Base-by-base conservation (phyloP, 163 green algal genomes). In the Scenedesmus sp. region DNA sequence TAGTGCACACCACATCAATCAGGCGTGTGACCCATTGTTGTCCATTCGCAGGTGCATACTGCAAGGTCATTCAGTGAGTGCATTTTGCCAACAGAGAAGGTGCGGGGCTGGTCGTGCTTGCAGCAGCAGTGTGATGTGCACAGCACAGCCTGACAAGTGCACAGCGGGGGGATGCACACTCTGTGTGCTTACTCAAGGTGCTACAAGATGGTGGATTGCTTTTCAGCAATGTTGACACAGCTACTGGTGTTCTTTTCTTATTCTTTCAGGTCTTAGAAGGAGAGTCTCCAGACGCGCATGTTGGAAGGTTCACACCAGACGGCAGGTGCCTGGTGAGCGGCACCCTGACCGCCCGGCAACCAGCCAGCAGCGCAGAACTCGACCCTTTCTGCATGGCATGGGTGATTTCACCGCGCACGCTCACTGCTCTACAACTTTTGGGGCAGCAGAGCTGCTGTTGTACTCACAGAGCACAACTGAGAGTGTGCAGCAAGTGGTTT, bases 271-370 rank as follows among this genome's bases (percentile, higher is more conserved):
- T 91, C 40, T 44, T 91, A 1, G 59, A 91, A 35, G 49, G 16
- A 10, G 87, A 91, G 16, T 87, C 78, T 7, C 87, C 87, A 81
- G 78, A 91, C 81, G 78, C 65, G 12, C 87, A 87, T 44, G 51
- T 91, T 68, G 79, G 87, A 5, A 49, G 59, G 33, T 91, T 91
- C 59, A 91, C 78, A 79, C 78, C 46, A n/a, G 87, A 91, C 56
- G 87, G 87, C 26, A 87, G 22, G 12, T 59, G 37, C 40, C 56
- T 91, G 87, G 87, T 91, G 59, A 68, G 87, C 40, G 26, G 12
- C 40, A 46, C 10, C 37, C 4, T 22, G 33, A 20, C 22, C 43
- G 37, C 1, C 43, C 24, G 26, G 7, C 43, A 44, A 4, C 13
- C 9, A 22, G 1, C 24, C 46, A 49, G 51, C 43, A 72, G 46